phyloP scores from a whole-genome alignment of 495 filamentous ascomycete species.

The Talaromyces stipitatus region DNA sequence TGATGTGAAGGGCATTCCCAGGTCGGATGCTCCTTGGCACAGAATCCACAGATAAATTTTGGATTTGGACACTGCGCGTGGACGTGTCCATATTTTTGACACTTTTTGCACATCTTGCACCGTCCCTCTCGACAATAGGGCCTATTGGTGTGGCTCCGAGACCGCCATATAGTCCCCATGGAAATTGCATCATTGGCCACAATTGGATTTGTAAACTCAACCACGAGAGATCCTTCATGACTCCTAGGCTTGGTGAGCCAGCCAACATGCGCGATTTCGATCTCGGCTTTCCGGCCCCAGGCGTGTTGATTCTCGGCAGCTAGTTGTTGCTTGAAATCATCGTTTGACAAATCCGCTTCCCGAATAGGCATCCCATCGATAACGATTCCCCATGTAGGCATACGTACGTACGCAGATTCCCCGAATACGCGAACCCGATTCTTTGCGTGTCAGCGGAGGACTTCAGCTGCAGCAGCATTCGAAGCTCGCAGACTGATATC shows the following conservation, averaged over 20 bases:
- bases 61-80: too few species aligned
- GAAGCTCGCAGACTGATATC: conserved; percentile 8
- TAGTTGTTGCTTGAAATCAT: neutral
- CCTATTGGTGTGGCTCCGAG: neutral
- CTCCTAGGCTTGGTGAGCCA: conserved; percentile 7
- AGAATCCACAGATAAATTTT: too few species aligned
- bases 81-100: too few species aligned
- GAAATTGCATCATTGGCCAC: conserved; percentile 14
- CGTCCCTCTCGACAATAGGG: too few species aligned
- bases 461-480: conserved; percentile 7
- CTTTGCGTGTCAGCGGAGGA: conserved; percentile 4
- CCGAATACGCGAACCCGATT: conserved; percentile 8
- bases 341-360: conserved; percentile 7
- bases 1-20: too few species aligned
- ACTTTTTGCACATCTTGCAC: too few species aligned
- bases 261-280: neutral
- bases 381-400: conserved; percentile 15
- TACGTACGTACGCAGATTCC: conserved; percentile 6
- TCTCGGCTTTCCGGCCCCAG: conserved; percentile 7
- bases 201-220: conserved; percentile 12
- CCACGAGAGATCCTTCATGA: conserved; percentile 9
- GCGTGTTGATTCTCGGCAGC: neutral
- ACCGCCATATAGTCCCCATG: conserved; percentile 7
- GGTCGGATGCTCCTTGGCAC: too few species aligned
- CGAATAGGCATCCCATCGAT: conserved; percentile 6